phyloP scores from a whole-genome alignment of 228 moss, liverwort and hornwort species.

The Sphagnum fallax region DNA sequence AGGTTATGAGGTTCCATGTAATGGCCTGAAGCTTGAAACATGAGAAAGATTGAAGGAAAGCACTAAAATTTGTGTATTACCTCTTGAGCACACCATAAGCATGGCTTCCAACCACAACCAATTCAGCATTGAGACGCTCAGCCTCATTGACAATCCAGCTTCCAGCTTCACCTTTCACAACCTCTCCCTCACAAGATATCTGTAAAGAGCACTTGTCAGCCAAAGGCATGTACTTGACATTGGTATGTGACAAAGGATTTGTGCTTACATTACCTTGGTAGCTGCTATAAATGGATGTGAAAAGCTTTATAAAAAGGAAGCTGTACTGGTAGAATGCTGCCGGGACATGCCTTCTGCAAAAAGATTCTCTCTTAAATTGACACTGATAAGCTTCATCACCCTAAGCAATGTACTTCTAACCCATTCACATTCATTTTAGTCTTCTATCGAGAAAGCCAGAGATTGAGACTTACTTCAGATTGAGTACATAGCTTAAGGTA shows the following conservation, averaged over 20 bases:
- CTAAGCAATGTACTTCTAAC: too few relatives aligned
- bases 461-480: constrained; percentile 34
- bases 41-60: neutral
- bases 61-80: constrained; percentile 13
- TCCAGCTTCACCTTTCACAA: constrained; percentile 89
- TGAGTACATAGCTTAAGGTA: constrained; percentile 52
- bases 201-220: constrained; percentile 6
- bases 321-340: neutral
- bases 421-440: too few relatives aligned
- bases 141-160: constrained; percentile 95
- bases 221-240: neutral
- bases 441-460: too few relatives aligned
- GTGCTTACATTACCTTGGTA: neutral
- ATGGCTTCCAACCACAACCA: constrained; percentile 75
- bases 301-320: neutral
- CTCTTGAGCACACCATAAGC: constrained; percentile 58
- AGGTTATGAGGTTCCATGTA: neutral
- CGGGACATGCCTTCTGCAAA: neutral
- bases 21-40: constrained; percentile 1
- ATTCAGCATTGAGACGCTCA: constrained; percentile 63
- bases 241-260: neutral
- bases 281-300: neutral
- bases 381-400: too few relatives aligned
- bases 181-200: constrained; percentile 83
- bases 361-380: too few relatives aligned